Percentiles rank a stretch among this genome's conserved stretches.
phyloP scores from a whole-genome alignment of 768 basidiomycete species.

The Boletus edulis region DNA sequence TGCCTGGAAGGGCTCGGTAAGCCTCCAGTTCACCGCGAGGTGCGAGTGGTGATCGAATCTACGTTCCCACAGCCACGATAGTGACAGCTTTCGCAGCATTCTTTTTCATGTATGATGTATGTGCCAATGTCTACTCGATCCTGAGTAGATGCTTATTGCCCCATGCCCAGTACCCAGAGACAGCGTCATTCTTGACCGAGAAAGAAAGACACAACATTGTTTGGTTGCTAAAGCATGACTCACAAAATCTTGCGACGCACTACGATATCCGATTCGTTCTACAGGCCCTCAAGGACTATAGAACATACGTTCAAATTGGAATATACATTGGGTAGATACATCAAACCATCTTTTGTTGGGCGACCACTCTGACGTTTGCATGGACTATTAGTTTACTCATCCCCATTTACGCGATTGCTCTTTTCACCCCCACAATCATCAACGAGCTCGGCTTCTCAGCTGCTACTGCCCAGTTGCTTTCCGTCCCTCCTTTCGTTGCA shows the following conservation, averaged over 20 bases:
- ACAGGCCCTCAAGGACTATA: constrained; percentile 49
- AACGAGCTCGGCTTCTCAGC: constrained; percentile 49
- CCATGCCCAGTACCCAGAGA: constrained; percentile 48
- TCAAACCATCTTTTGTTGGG: background rate
- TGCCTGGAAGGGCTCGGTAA: constrained; percentile 29
- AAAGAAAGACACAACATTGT: constrained; percentile 40
- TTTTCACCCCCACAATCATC: constrained; percentile 53
- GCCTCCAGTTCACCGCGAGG: background rate
- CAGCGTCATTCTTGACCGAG: constrained; percentile 52
- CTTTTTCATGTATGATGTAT: constrained; percentile 55
- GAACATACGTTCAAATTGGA: constrained; percentile 32
- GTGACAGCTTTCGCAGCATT: constrained; percentile 28
- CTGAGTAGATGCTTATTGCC: constrained; percentile 1
- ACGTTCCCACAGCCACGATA: constrained; percentile 16
- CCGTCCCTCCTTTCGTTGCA: constrained; percentile 47
- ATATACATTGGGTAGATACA: constrained; percentile 41
- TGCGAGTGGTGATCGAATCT: background rate
- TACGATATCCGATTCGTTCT: constrained; percentile 44
- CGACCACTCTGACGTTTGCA: background rate
- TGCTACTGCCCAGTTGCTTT: constrained; percentile 48
- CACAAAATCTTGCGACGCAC: constrained; percentile 43
- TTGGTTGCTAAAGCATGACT: constrained; percentile 39
- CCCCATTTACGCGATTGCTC: constrained; percentile 47
- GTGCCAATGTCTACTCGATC: constrained; percentile 5
- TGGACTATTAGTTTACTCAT: constrained; percentile 36